Conservation (phyloP, 352 stramenopile genomes). For the Pythium vanterpoolii region DNA sequence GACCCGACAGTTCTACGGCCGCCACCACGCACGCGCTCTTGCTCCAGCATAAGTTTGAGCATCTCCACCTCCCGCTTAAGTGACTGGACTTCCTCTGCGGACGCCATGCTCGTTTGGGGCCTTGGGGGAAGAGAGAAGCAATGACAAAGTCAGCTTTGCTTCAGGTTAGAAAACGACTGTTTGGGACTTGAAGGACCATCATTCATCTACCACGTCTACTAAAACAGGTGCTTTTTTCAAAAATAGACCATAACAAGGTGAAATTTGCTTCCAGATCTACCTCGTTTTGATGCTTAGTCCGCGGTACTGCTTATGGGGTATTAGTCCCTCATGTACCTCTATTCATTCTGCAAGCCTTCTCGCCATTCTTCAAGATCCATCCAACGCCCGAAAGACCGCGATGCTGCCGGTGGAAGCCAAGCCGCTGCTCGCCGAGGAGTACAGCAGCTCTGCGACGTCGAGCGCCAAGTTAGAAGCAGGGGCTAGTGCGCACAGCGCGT, state of each 20-base stretch:
- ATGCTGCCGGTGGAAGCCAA: conserved; percentile 35
- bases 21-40: conserved; percentile 32
- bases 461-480: background rate
- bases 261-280: background rate
- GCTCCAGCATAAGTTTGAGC: conserved; percentile 39
- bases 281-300: background rate
- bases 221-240: too few relatives aligned
- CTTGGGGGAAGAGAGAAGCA: background rate
- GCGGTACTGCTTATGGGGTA: background rate
- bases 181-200: conserved; percentile 20
- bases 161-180: conserved; percentile 8
- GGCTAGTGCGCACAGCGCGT: background rate
- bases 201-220: conserved; percentile 7
- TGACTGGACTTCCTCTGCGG: conserved; percentile 42
- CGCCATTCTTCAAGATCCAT: conserved; percentile 6
- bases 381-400: background rate
- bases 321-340: background rate
- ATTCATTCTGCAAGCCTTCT: background rate
- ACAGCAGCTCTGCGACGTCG: conserved; percentile 10
- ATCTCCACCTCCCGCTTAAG: conserved; percentile 53
- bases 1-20: background rate
- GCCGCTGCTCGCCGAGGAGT: conserved; percentile 39
- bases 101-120: conserved; percentile 12
- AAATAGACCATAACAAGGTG: conserved; percentile 4
- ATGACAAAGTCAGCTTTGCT: too few relatives aligned